These are phyloP conservation scores for Lippia alba DNA, from an alignment of 305 asterid genomes.

Conservation along the genomic window DNA sequence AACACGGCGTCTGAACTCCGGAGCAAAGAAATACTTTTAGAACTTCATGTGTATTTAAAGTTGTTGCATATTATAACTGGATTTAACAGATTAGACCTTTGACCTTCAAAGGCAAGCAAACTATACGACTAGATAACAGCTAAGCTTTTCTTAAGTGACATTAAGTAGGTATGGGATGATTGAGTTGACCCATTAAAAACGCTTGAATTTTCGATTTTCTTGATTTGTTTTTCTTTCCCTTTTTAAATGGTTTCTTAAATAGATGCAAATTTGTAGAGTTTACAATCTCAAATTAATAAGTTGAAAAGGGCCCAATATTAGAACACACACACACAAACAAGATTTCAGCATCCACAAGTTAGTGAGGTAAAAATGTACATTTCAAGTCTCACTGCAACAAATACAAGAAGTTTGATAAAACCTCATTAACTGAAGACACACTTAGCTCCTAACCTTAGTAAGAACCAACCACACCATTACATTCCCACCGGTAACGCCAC, in stretches of 20 bases:
- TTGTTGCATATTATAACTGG: no score
- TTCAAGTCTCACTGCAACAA: not conserved
- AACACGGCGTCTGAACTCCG: no score
- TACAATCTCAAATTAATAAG: no score
- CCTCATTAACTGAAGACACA: not conserved
- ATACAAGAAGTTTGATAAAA: not conserved
- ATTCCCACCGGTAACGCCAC: not conserved
- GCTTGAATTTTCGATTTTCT: no score
- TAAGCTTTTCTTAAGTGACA: not conserved
- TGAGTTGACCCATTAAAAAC: not conserved
- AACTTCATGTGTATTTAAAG: no score
- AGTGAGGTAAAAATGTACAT: not conserved
- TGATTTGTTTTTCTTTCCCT: no score
- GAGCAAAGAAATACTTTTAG: no score
- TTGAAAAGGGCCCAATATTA: no score
- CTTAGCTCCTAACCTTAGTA: not conserved
- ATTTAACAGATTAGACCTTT: not conserved
- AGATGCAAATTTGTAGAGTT: no score
- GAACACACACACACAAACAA: no score
- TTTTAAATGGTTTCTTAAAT: no score
- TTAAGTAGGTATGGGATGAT: not conserved
- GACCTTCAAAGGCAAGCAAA: conserved; percentile 20
- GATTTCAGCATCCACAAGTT: not conserved
- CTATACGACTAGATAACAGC: not conserved
- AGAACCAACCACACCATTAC: not conserved